Conservation (phyloP, 768 basidiomycete genomes). For the Chlorophyllum brunneum region DNA sequence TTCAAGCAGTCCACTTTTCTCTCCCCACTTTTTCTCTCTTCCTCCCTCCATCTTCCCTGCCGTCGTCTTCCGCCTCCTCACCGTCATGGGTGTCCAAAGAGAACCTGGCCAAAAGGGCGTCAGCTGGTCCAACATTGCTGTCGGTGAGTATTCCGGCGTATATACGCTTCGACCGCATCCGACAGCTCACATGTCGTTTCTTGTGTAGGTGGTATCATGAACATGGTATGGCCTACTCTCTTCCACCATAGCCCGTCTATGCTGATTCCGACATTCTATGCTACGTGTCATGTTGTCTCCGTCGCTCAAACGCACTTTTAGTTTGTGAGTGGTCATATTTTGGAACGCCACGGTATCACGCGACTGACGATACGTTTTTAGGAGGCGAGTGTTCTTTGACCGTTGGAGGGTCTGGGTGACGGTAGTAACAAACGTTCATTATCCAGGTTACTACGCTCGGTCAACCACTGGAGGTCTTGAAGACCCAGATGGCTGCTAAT, state of each 20-base stretch:
- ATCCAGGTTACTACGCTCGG: slow-evolving; percentile 92
- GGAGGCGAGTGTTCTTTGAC: slow-evolving; percentile 58
- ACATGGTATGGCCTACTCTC: slow-evolving; percentile 66
- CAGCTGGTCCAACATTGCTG: slow-evolving; percentile 93
- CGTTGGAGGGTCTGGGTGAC: slow-evolving; percentile 1
- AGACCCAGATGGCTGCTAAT: slow-evolving; percentile 99
- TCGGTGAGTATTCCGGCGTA: slow-evolving; percentile 54
- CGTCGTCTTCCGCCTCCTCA: slow-evolving; percentile 15
- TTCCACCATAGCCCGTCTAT: background rate
- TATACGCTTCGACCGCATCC: slow-evolving; percentile 14
- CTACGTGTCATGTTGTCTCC: slow-evolving; percentile 3
- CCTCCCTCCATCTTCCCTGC: slow-evolving; percentile 21
- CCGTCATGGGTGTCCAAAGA: slow-evolving; percentile 72
- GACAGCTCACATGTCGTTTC: slow-evolving; percentile 15
- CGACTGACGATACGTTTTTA: slow-evolving; percentile 26
- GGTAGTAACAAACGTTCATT: background rate
- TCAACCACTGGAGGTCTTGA: slow-evolving; percentile 96
- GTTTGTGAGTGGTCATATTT: slow-evolving; percentile 45
- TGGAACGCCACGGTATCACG: slow-evolving; percentile 16
- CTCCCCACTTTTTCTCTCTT: slow-evolving; percentile 16
- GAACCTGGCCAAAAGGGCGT: slow-evolving; percentile 91
- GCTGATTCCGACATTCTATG: slow-evolving; percentile 14
- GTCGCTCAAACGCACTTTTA: slow-evolving; percentile 20
- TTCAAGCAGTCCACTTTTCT: background rate
- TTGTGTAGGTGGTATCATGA: slow-evolving; percentile 89